phyloP scores from a whole-genome alignment of 257 asterid species.

The Solanum corneliomulleri region DNA sequence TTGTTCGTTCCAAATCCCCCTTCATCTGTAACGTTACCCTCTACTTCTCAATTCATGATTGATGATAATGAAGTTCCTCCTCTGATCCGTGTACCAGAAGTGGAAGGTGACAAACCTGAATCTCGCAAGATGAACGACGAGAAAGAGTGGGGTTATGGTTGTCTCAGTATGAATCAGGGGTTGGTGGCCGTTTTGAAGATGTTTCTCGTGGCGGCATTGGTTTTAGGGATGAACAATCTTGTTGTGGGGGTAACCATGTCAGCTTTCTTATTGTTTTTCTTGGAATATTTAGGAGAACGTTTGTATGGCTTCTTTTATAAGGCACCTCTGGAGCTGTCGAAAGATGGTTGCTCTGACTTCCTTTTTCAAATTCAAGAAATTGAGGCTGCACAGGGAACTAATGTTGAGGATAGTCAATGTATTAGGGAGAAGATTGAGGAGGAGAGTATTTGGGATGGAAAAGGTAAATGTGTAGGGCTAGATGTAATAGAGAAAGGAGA shows the following conservation, averaged over 20 bases:
- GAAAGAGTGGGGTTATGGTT: neutral
- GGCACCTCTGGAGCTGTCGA: neutral
- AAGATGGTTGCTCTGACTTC: neutral
- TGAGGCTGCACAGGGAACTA: neutral
- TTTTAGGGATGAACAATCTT: conserved; percentile 42
- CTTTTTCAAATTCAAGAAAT: conserved; percentile 4
- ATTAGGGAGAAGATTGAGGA: neutral
- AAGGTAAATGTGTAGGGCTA: neutral
- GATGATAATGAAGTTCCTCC: neutral
- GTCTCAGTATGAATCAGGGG: conserved; percentile 18
- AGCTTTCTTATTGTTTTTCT: conserved; percentile 43
- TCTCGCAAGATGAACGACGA: neutral
- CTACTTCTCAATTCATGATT: neutral
- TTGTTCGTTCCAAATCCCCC: neutral
- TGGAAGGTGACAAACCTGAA: neutral
- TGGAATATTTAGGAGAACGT: conserved; percentile 37
- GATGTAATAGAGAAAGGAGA: conserved; percentile 22
- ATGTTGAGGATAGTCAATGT: conserved; percentile 13
- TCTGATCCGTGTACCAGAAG: neutral
- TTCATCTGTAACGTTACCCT: neutral
- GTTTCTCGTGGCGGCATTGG: conserved; percentile 45
- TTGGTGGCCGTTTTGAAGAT: conserved; percentile 28
- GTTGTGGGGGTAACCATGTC: conserved; percentile 60
- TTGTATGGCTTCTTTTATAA: neutral
- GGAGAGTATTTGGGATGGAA: neutral